These are phyloP conservation scores for Geotrichum macrosporum DNA, from an alignment of 1,139 yeast species.

Conservation along the genomic window DNA sequence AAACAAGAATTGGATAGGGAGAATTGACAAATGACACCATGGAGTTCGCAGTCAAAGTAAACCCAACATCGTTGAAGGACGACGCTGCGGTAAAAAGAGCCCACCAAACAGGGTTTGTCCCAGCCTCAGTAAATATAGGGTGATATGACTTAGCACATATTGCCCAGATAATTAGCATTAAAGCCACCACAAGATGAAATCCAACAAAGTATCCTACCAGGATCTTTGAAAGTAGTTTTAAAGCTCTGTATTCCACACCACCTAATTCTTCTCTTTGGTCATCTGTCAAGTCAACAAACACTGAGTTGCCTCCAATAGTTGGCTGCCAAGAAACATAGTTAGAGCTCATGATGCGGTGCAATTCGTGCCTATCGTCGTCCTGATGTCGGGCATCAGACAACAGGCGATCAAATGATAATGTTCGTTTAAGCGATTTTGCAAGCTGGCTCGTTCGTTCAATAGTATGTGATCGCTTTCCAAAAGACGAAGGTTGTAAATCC, in stretches of 20 bases:
- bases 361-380: conserved; percentile 10
- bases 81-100: conserved; percentile 77
- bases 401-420: conserved; percentile 63
- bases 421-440: conserved; percentile 52
- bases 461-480: conserved; percentile 3
- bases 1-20: conserved; percentile 58
- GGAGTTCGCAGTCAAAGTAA: conserved; percentile 73
- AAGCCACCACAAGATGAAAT: conserved; percentile 57
- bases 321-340: conserved; percentile 85
- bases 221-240: conserved; percentile 67
- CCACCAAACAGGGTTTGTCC: conserved; percentile 84
- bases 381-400: conserved; percentile 57
- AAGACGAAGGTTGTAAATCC: too few species aligned
- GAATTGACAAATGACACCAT: conserved; percentile 62
- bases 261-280: conserved; percentile 92
- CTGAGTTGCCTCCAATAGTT: conserved; percentile 91
- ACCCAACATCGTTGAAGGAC: conserved; percentile 78
- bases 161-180: conserved; percentile 68
- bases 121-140: conserved; percentile 46
- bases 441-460: conserved; percentile 3
- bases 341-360: conserved; percentile 35
- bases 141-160: conserved; percentile 43
- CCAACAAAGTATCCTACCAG: conserved; percentile 68
- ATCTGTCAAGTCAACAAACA: conserved; percentile 74
- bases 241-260: conserved; percentile 92